Evolutionary conservation across 176 grass and related monocot genomes (phyloP).

Genomic region (Oryza glumipatula): DNA sequence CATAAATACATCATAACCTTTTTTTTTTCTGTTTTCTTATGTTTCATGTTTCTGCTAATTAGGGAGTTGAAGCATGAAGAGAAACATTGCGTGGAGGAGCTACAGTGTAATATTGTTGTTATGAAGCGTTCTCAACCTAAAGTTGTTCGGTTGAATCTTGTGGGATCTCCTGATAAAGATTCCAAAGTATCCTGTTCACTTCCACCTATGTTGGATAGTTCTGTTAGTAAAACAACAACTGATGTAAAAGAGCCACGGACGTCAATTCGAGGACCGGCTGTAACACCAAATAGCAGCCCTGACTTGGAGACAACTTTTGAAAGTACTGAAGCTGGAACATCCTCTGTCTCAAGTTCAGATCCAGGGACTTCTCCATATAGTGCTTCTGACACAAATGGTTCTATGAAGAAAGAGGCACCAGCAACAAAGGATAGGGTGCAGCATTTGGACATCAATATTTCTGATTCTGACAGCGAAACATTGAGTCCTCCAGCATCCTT

Average conservation of each 20-base stretch:
- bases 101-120: constrained; percentile 97
- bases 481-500: constrained; percentile 67
- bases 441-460: constrained; percentile 65
- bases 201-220: constrained; percentile 40
- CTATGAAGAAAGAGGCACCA: constrained; percentile 66
- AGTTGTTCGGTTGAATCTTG: constrained; percentile 95
- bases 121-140: constrained; percentile 98
- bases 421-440: constrained; percentile 49
- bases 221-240: constrained; percentile 46
- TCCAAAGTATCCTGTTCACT: constrained; percentile 42
- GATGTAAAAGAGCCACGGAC: constrained; percentile 57
- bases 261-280: constrained; percentile 74
- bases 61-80: constrained; percentile 98
- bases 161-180: constrained; percentile 84
- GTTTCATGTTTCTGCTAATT: constrained; percentile 38
- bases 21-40: constrained; percentile 30
- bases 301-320: constrained; percentile 80
- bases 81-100: constrained; percentile 85
- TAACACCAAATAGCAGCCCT: constrained; percentile 92
- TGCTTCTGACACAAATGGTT: constrained; percentile 65
- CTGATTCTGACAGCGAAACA: constrained; percentile 83
- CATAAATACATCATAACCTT: too few relatives aligned
- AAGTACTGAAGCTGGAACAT: constrained; percentile 87
- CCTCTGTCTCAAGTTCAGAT: constrained; percentile 97
- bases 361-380: constrained; percentile 85